phyloP scores from a whole-genome alignment of 495 filamentous ascomycete species.

The Penicillium nucicola region DNA sequence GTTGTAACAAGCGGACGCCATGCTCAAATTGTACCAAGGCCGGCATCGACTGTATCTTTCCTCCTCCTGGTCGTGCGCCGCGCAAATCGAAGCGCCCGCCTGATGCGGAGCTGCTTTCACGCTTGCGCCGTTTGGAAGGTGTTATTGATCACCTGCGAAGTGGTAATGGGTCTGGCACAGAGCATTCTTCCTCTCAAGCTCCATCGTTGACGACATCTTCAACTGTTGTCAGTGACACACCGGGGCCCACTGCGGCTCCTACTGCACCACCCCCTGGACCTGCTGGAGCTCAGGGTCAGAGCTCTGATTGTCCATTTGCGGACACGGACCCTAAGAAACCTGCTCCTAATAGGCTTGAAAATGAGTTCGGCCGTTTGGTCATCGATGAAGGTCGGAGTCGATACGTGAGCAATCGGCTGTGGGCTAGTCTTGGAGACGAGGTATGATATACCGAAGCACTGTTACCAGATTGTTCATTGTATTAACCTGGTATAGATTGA shows the following conservation, averaged over 20 bases:
- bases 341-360: conserved; percentile 43
- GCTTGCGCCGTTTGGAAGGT: conserved; percentile 74
- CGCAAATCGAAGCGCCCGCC: conserved; percentile 62
- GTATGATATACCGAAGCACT: conserved; percentile 35
- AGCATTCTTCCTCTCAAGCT: conserved; percentile 2
- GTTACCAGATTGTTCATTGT: neutral
- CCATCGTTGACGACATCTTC: neutral
- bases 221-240: neutral
- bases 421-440: conserved; percentile 86
- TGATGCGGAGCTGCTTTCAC: conserved; percentile 74
- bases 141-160: conserved; percentile 67
- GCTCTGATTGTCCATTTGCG: conserved; percentile 25
- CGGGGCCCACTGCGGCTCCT: neutral
- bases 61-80: conserved; percentile 76
- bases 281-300: conserved; percentile 5
- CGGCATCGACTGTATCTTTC: conserved; percentile 79
- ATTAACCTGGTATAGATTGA: conserved; percentile 52
- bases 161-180: conserved; percentile 16
- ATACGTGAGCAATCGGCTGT: conserved; percentile 87
- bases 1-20: conserved; percentile 79
- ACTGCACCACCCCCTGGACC: conserved; percentile 2
- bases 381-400: conserved; percentile 76
- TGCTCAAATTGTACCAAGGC: conserved; percentile 82
- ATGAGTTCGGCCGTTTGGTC: conserved; percentile 77
- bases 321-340: conserved; percentile 26